Base-by-base conservation (phyloP, 495 filamentous ascomycete genomes). In the Aspergillus funiculosus region DNA sequence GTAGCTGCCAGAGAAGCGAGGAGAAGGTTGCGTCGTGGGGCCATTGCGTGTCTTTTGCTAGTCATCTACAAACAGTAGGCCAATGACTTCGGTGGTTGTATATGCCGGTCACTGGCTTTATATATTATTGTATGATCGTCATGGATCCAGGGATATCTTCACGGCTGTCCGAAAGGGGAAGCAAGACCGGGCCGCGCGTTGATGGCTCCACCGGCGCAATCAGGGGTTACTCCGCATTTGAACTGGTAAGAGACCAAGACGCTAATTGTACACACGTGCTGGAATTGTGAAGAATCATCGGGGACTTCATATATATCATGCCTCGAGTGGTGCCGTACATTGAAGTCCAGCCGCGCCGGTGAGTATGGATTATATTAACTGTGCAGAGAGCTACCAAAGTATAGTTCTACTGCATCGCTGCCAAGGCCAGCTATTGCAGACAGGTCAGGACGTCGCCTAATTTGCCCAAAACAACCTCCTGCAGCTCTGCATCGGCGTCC, bases 391-490 rank as follows among this genome's bases (percentile, higher is more conserved):
- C 28, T 30, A 30, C 28, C 28, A 9, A 9, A 30, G 28, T 3
- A 4, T 3, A 30, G 28, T 9, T 30, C 11, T 30, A 4, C 28
- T 30, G 10, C 28, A 13, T 30, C 8, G 28, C 36, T 25, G 3
- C 19, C 5, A n/a, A 39, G 20, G 24, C 35, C 35, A 14, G n/a
- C 46, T 48, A 48, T 6, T 36, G 46, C 30, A 69, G 36, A 38
- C 63, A 68, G 3, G 66, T 73, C 34, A 86, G 55, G 18, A 85
- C 54, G 22, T 62, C 59, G 10, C 61, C 55, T 50, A 86, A 51
- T 58, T 79, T 82, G 8, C 68, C 53, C 58, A 80, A 45, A 30
- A 83, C 77, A 18, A 71, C 59, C 9, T 50, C 70, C 67, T 86
- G 82, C 56, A 69, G 58, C 11, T 66, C 70, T 24, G 71, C 71